Evolutionary conservation across 768 basidiomycete species (phyloP).

Genomic region (Mycena sanguinolenta): DNA sequence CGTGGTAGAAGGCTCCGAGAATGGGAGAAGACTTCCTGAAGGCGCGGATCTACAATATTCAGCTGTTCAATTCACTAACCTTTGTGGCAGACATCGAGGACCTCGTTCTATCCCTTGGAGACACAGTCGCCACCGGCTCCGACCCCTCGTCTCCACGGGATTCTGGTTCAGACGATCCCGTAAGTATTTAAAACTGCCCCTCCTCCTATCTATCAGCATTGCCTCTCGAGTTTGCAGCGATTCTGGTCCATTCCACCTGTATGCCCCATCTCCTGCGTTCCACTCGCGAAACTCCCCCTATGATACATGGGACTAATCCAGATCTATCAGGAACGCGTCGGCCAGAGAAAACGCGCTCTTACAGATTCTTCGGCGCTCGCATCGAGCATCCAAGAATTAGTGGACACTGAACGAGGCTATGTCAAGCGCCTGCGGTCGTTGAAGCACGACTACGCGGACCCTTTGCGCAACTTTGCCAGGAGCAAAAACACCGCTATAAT

Average conservation of each 20-base stretch:
- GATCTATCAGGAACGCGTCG: slow-evolving; percentile 50
- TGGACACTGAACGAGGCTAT: slow-evolving; percentile 91
- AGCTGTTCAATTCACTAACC: slow-evolving; percentile 26
- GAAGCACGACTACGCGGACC: slow-evolving; percentile 92
- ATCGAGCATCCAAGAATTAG: slow-evolving; percentile 87
- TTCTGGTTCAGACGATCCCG: slow-evolving; percentile 53
- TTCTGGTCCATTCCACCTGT: neutral
- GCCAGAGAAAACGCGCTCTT: slow-evolving; percentile 69
- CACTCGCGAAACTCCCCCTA: slow-evolving; percentile 17
- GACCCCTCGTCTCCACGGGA: slow-evolving; percentile 57
- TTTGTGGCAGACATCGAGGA: slow-evolving; percentile 76
- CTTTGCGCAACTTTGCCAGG: slow-evolving; percentile 86
- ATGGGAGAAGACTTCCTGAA: slow-evolving; percentile 75
- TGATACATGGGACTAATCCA: slow-evolving; percentile 8
- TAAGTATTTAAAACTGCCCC: slow-evolving; percentile 49
- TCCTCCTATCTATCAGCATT: slow-evolving; percentile 15
- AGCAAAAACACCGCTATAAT: slow-evolving; percentile 90
- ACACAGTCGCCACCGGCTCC: slow-evolving; percentile 67
- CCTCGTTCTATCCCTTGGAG: slow-evolving; percentile 82
- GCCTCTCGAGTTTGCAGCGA: slow-evolving; percentile 13
- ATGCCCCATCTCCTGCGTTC: neutral
- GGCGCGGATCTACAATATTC: slow-evolving; percentile 55
- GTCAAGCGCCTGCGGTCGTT: slow-evolving; percentile 85
- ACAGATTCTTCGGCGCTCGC: slow-evolving; percentile 76
- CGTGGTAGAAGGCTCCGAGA: slow-evolving; percentile 87